Conservation (phyloP, 148 eudicot genomes). For the Fagopyrum esculentum region DNA sequence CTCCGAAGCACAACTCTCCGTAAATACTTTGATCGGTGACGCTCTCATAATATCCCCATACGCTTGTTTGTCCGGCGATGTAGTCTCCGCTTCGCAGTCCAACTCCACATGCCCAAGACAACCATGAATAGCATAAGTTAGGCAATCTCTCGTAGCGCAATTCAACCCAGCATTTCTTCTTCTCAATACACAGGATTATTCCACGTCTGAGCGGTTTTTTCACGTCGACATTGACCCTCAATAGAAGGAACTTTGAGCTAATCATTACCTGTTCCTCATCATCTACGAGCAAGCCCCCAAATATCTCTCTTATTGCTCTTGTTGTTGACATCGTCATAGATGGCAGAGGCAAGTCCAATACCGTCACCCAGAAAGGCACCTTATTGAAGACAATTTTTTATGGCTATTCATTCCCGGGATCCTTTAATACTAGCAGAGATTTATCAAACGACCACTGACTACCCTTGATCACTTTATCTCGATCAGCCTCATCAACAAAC, state of each 20-base stretch:
- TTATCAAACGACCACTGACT: neutral
- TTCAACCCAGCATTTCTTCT: neutral
- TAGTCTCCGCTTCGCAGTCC: neutral
- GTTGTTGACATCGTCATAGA: constrained; percentile 8
- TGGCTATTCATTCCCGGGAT: constrained; percentile 15
- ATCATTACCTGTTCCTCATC: neutral
- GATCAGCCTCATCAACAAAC: neutral
- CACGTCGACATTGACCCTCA: neutral
- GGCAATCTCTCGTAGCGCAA: neutral
- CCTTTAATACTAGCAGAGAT: constrained; percentile 4
- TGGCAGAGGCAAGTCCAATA: neutral
- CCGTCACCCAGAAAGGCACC: neutral
- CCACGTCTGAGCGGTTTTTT: neutral
- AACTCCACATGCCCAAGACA: neutral
- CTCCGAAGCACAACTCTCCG: neutral
- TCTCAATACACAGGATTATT: neutral
- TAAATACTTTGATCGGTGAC: neutral
- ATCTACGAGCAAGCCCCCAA: neutral
- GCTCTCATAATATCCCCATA: neutral
- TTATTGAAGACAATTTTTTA: neutral
- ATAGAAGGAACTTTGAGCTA: neutral
- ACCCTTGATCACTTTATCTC: neutral
- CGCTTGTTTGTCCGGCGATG: neutral
- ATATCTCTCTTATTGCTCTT: neutral
- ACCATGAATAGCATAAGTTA: neutral